These are phyloP conservation scores for Termitomyces sp. DNA, from an alignment of 768 basidiomycete species.

Conservation along the genomic window DNA sequence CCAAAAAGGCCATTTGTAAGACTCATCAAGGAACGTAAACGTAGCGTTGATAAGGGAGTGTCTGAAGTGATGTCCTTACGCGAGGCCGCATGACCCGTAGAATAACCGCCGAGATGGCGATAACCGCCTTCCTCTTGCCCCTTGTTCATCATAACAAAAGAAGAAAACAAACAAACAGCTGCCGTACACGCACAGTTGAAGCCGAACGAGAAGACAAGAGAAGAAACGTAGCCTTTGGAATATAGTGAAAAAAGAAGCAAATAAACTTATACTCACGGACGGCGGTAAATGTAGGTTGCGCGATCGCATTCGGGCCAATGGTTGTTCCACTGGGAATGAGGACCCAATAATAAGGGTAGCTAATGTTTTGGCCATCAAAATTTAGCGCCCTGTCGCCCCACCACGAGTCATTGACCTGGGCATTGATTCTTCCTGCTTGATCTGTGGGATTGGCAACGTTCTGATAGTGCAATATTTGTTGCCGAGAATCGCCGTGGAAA, in stretches of 20 bases:
- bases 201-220: not conserved
- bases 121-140: not conserved
- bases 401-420: conserved; percentile 72
- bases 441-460: conserved; percentile 41
- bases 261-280: conserved; percentile 61
- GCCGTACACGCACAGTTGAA: not conserved
- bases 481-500: conserved; percentile 62
- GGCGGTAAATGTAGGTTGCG: conserved; percentile 73
- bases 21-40: not conserved
- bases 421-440: conserved; percentile 46
- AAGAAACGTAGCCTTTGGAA: not conserved
- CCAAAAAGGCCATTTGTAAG: not conserved
- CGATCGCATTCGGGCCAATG: conserved; percentile 53
- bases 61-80: not conserved
- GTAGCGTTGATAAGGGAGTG: not conserved
- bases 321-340: conserved; percentile 54
- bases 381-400: conserved; percentile 49
- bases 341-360: conserved; percentile 75
- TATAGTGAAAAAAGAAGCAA: not conserved
- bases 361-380: conserved; percentile 46
- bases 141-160: not conserved
- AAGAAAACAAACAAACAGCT: not conserved
- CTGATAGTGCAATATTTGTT: conserved; percentile 37
- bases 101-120: not conserved
- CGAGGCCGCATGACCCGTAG: not conserved